Evolutionary conservation across 2,329 filamentous ascomycete species (phyloP).

Genomic region (Phoma sp.): DNA sequence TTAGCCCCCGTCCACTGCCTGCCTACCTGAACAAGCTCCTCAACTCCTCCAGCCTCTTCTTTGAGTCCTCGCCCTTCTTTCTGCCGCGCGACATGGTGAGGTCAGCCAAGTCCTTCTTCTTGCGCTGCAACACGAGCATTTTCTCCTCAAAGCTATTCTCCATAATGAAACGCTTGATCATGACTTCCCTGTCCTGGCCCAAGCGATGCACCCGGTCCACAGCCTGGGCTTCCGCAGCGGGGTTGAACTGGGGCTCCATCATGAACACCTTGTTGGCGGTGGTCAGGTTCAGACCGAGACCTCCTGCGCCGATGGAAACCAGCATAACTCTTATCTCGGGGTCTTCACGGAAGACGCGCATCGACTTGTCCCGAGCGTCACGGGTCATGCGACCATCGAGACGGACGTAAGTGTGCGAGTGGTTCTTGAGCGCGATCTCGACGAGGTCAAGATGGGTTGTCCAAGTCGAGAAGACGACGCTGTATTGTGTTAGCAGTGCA

Average conservation of each 20-base stretch:
- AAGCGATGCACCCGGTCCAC: constrained; percentile 75
- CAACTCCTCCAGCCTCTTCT: constrained; percentile 68
- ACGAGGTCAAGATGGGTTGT: constrained; percentile 94
- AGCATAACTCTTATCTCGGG: constrained; percentile 77
- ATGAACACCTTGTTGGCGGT: constrained; percentile 86
- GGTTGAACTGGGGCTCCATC: constrained; percentile 99
- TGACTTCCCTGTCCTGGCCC: constrained; percentile 83
- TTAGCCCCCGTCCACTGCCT: neutral
- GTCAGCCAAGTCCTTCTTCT: constrained; percentile 90
- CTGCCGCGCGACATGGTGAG: constrained; percentile 65
- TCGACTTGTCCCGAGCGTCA: constrained; percentile 72
- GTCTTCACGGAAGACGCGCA: constrained; percentile 79
- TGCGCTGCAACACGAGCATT: constrained; percentile 86
- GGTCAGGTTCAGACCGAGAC: constrained; percentile 89
- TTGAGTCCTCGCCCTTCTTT: constrained; percentile 65
- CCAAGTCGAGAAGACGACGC: constrained; percentile 96
- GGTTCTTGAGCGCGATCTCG: constrained; percentile 74
- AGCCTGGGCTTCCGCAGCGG: constrained; percentile 91
- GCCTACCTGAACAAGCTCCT: constrained; percentile 59
- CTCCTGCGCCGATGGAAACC: constrained; percentile 90
- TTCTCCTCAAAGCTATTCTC: constrained; percentile 89
- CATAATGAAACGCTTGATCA: constrained; percentile 92
- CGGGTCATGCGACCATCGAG: constrained; percentile 91
- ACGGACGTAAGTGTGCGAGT: constrained; percentile 72
- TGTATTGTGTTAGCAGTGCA: constrained; percentile 17